Percentiles rank a stretch among this genome's conserved stretches.
Evolutionary conservation across 345 rosid genomes (phyloP).

Genomic region (Lepidium africanum): DNA sequence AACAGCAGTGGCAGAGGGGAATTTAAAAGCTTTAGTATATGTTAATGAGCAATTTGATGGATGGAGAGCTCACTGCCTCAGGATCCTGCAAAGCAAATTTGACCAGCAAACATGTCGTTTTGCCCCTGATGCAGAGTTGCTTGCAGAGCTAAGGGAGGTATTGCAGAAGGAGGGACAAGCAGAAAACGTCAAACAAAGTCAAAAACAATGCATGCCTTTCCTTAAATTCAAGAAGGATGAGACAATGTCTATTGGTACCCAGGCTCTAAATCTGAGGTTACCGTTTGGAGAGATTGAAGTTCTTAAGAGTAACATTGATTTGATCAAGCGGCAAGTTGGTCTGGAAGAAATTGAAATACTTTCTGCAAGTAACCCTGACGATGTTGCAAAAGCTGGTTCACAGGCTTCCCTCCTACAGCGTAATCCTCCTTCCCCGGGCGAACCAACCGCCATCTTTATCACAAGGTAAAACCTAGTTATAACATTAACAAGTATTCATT

Average conservation of each 20-base stretch:
- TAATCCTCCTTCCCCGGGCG: constrained; percentile 82
- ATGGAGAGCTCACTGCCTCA: constrained; percentile 83
- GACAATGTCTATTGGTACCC: constrained; percentile 53
- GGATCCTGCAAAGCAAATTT: constrained; percentile 57
- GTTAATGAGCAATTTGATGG: constrained; percentile 81
- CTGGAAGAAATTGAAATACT: constrained; percentile 58
- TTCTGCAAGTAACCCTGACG: constrained; percentile 42
- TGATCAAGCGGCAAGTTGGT: constrained; percentile 72
- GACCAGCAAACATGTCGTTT: constrained; percentile 36
- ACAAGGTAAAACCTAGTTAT: constrained; percentile 30
- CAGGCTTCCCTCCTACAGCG: constrained; percentile 41
- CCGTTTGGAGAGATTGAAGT: constrained; percentile 88
- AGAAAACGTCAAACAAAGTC: constrained; percentile 53
- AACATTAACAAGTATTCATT: not conserved
- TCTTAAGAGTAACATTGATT: constrained; percentile 59
- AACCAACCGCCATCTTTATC: constrained; percentile 71
- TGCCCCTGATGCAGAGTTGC: constrained; percentile 60
- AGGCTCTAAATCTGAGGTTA: constrained; percentile 68
- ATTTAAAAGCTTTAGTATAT: constrained; percentile 50
- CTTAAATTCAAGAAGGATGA: constrained; percentile 83
- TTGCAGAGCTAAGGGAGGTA: constrained; percentile 52
- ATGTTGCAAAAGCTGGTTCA: constrained; percentile 47
- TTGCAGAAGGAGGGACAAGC: constrained; percentile 54
- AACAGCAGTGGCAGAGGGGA: constrained; percentile 39
- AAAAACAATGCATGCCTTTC: constrained; percentile 85